Conservation (phyloP, 1,284 basidiomycete genomes). For the Fomitopsis schrenkii region DNA sequence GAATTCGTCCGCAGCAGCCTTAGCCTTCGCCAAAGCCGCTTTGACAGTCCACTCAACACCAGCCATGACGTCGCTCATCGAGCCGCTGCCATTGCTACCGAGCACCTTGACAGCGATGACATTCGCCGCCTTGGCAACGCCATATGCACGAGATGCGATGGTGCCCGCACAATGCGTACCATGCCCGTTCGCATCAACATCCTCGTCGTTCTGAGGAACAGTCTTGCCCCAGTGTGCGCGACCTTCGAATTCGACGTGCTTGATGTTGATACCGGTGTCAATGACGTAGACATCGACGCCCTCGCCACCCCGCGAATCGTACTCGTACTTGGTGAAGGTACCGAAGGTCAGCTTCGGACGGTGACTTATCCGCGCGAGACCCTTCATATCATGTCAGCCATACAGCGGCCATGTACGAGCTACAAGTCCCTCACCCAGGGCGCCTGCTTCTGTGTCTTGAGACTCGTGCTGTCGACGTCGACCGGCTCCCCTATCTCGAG, state of each 20-base stretch:
- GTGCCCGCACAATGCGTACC: constrained; percentile 40
- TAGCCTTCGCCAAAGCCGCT: constrained; percentile 54
- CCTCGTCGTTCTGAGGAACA: constrained; percentile 49
- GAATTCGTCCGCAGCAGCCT: constrained; percentile 59
- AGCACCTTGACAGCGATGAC: constrained; percentile 98
- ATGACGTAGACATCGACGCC: constrained; percentile 76
- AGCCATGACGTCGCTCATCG: constrained; percentile 91
- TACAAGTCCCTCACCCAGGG: constrained; percentile 75
- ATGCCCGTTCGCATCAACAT: constrained; percentile 37
- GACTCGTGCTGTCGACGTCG: constrained; percentile 72
- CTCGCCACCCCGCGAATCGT: constrained; percentile 73
- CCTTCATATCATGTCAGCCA: constrained; percentile 40
- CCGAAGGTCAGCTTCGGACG: constrained; percentile 72
- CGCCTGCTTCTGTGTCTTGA: constrained; percentile 66
- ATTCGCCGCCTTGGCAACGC: constrained; percentile 93
- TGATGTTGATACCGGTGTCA: constrained; percentile 87
- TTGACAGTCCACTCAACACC: constrained; percentile 86
- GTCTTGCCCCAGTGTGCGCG: constrained; percentile 37
- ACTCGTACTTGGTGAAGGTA: constrained; percentile 88
- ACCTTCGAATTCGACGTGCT: constrained; percentile 82
- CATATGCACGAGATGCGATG: constrained; percentile 53
- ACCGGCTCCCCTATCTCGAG: constrained; percentile 71
- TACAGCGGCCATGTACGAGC: background rate
- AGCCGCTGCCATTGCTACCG: constrained; percentile 89
- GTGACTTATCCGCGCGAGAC: constrained; percentile 95